A percentile compares a stretch with the other conserved stretches of the same genome.
Evolutionary conservation across 306 rosid species (phyloP).

Genomic region (Morella rubra): DNA sequence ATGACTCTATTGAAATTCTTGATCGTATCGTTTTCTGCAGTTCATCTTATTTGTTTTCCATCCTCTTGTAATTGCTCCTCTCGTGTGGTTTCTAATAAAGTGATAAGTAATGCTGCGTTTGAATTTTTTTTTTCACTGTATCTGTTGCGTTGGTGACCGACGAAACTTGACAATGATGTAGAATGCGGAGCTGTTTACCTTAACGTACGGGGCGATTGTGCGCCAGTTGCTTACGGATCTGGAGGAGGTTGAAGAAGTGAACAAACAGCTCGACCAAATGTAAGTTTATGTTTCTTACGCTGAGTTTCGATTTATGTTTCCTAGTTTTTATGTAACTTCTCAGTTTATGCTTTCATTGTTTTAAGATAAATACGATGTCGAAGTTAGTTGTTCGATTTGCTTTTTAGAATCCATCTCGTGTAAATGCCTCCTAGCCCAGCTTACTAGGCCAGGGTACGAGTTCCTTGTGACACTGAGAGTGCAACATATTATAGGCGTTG

Average conservation of each 20-base stretch:
- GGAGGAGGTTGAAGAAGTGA: slow-evolving; percentile 97
- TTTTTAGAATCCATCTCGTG: background rate
- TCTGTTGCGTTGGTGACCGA: background rate
- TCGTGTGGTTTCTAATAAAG: background rate
- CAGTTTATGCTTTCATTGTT: background rate
- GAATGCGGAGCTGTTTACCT: slow-evolving; percentile 94
- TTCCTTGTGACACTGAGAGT: background rate
- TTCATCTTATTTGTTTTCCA: background rate
- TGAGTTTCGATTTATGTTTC: background rate
- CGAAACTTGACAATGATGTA: slow-evolving; percentile 27
- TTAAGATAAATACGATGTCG: background rate
- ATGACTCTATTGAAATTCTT: background rate
- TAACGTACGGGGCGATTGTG: slow-evolving; percentile 99
- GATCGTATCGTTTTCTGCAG: background rate
- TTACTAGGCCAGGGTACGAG: background rate
- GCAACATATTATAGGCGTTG: background rate
- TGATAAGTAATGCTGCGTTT: background rate
- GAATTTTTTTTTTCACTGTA: background rate
- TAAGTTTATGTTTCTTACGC: slow-evolving; percentile 22
- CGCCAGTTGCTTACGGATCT: slow-evolving; percentile 98
- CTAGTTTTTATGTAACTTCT: background rate
- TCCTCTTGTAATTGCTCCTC: background rate
- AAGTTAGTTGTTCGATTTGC: background rate
- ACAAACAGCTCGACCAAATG: slow-evolving; percentile 98
- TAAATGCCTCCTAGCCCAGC: background rate